Evolutionary conservation across 2,329 filamentous ascomycete species (phyloP), one percentile per base, ranked within the genome.

Genomic region (Helicocarpus griseus): DNA sequence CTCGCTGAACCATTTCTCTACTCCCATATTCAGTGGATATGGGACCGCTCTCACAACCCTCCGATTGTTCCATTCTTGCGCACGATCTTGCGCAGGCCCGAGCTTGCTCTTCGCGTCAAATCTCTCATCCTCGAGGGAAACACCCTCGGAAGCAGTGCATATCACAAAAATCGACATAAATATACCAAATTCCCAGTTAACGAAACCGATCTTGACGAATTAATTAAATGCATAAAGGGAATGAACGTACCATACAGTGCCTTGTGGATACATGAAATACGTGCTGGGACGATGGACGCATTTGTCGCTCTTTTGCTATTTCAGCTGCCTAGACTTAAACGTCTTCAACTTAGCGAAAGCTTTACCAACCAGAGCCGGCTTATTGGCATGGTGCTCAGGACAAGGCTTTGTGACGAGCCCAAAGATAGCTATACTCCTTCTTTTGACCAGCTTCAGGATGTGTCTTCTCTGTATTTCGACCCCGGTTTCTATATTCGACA

Each of bases 1-100:
- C 19, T 56, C 14, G 49, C 56, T 19, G 60, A 58, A 53, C 57
- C 53, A 33, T 44, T 56, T 1, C 54, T 62, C 38, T 60, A 62
- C 52, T 45, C 57, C 13, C 49, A 52, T 9, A 53, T 62, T 48
- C 33, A 55, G n/a, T 58, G 44, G 39, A 56, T 29, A 9, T 61
- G 54, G 56, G 24, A 14, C 29, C 39, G 49, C 5, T 5, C 38
- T 44, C 24, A 40, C 8, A 14, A 22, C 17, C 56, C 57, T 46
- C 55, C 56, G 41, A 57, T 61, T 24, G 17, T 51, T 38, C 49
- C 40, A 17, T 41, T 60, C 26, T 46, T 61, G 48, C 54, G 40
- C 40, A 60, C 46, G 2, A 48, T 60, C 8, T 2, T 59, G 22
- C 45, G 11, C 51, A 57, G 46, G 49, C 60, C 58, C 22, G 22